These are phyloP conservation scores for Prunus fruticosa DNA, from an alignment of 306 rosid species.

Conservation along the genomic window DNA sequence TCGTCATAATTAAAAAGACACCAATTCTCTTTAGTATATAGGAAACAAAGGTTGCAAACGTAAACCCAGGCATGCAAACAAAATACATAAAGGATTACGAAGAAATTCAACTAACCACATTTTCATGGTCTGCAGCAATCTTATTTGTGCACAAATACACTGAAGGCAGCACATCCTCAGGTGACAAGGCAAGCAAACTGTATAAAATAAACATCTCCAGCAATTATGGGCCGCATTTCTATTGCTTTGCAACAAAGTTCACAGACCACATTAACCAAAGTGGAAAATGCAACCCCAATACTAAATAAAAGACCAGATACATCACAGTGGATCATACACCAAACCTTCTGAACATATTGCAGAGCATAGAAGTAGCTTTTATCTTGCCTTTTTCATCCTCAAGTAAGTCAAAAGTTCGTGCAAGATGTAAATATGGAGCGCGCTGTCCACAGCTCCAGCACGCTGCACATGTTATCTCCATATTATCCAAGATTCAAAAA, in stretches of 20 bases:
- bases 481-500: constrained; percentile 28
- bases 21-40: background rate
- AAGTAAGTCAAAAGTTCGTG: constrained; percentile 71
- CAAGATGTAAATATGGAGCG: constrained; percentile 93
- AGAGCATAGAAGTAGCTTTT: constrained; percentile 80
- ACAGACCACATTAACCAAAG: constrained; percentile 26
- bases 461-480: constrained; percentile 47
- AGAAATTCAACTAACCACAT: constrained; percentile 49
- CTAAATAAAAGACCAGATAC: background rate
- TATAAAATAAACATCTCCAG: constrained; percentile 25
- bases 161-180: constrained; percentile 80
- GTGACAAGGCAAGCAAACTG: constrained; percentile 86
- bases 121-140: constrained; percentile 87
- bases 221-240: constrained; percentile 23
- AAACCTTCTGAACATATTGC: constrained; percentile 96
- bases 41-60: background rate
- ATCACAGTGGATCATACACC: constrained; percentile 9
- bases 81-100: background rate
- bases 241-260: background rate
- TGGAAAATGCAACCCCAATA: constrained; percentile 12
- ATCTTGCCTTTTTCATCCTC: constrained; percentile 87
- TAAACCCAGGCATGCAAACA: background rate
- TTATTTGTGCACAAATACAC: constrained; percentile 88
- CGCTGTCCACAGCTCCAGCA: constrained; percentile 78
- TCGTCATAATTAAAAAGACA: background rate